These are phyloP conservation scores for Cyclocybe aegerita DNA, from an alignment of 768 basidiomycete species.

Conservation along the genomic window DNA sequence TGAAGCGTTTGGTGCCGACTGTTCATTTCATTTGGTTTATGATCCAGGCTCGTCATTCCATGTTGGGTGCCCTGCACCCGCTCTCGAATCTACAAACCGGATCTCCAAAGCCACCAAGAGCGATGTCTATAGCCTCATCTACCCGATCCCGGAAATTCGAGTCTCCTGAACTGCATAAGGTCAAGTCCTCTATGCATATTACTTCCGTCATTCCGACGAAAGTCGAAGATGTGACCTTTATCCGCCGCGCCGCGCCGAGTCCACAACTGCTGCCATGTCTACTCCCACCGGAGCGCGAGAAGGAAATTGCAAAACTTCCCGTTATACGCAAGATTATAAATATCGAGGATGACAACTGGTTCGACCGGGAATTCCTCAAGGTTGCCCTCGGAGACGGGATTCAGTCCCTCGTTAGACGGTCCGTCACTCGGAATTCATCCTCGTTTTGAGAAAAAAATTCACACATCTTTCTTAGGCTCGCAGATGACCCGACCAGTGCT, in stretches of 20 bases:
- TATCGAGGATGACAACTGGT: constrained; percentile 24
- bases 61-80: constrained; percentile 4
- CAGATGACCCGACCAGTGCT: constrained; percentile 2
- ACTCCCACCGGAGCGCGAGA: constrained; percentile 13
- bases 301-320: constrained; percentile 6
- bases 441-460: not conserved
- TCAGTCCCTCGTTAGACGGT: constrained; percentile 39
- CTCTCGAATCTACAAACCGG: constrained; percentile 9
- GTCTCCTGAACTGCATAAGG: not conserved
- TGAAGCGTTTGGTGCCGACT: not conserved
- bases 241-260: constrained; percentile 2
- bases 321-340: constrained; percentile 8
- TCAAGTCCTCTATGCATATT: not conserved
- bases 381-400: constrained; percentile 36
- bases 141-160: constrained; percentile 6
- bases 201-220: not conserved
- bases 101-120: constrained; percentile 15
- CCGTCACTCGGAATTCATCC: constrained; percentile 1
- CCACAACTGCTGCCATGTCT: not conserved
- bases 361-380: constrained; percentile 38
- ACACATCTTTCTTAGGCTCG: constrained; percentile 11
- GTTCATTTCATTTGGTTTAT: not conserved
- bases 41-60: constrained; percentile 20
- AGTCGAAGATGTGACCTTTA: constrained; percentile 6
- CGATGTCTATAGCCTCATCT: constrained; percentile 10